These are phyloP conservation scores for Chlamydomonas asymmetrica DNA, from an alignment of 139 green algal species.

Conservation along the genomic window DNA sequence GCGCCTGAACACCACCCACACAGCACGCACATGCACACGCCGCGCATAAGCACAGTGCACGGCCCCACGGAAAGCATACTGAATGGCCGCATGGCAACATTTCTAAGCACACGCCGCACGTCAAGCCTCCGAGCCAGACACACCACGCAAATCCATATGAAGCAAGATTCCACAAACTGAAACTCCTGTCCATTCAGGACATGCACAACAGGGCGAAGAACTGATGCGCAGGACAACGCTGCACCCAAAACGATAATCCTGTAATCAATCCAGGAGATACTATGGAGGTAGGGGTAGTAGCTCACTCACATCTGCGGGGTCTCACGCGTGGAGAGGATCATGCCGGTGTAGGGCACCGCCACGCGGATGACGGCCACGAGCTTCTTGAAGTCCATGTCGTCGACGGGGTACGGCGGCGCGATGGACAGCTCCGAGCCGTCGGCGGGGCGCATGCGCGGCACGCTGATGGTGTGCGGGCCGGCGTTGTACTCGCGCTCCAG, in stretches of 20 bases:
- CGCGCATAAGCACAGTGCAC: background rate
- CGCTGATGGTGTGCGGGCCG: conserved; percentile 67
- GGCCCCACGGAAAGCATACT: too few species aligned
- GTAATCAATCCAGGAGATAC: too few species aligned
- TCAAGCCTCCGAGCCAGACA: too few species aligned
- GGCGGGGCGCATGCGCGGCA: conserved; percentile 71
- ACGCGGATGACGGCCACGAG: conserved; percentile 72
- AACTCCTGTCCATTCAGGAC: background rate
- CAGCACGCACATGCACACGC: too few species aligned
- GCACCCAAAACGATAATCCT: too few species aligned
- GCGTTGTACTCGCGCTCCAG: conserved; percentile 66
- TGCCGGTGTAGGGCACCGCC: conserved; percentile 74
- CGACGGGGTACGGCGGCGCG: conserved; percentile 44
- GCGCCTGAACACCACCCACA: too few species aligned
- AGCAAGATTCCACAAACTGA: too few species aligned
- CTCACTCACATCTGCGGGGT: conserved; percentile 56
- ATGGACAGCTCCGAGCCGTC: conserved; percentile 62
- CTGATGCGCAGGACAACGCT: too few species aligned
- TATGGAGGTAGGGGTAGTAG: background rate
- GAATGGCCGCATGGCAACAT: too few species aligned
- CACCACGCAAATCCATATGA: too few species aligned
- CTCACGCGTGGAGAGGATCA: conserved; percentile 73
- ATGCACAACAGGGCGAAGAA: background rate
- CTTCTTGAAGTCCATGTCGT: conserved; percentile 71
- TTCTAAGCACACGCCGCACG: too few species aligned